Conservation (phyloP, 2,329 filamentous ascomycete species). For the Pseudocercospora pini-densiflorae region DNA sequence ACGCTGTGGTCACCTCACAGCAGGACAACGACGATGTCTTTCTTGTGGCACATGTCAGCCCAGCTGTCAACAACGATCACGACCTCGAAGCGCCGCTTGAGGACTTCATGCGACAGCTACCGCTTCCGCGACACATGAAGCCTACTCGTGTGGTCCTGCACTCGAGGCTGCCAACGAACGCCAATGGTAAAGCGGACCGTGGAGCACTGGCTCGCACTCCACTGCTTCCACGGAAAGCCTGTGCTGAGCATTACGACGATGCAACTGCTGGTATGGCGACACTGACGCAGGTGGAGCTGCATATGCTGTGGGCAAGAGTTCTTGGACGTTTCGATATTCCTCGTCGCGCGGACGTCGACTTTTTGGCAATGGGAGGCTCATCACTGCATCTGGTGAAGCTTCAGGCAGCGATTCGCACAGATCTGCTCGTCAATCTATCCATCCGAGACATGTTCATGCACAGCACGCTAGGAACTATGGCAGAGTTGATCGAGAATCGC, state of each 20-base stretch:
- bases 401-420: slow-evolving; percentile 40
- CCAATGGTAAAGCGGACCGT: slow-evolving; percentile 40
- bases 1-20: slow-evolving; percentile 33
- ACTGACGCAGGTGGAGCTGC: slow-evolving; percentile 24
- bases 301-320: slow-evolving; percentile 23
- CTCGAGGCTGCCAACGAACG: slow-evolving; percentile 35
- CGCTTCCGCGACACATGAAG: slow-evolving; percentile 45
- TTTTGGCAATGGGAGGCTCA: slow-evolving; percentile 50
- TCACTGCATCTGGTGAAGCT: slow-evolving; percentile 50
- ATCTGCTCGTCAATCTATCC: slow-evolving; percentile 39
- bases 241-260: background rate
- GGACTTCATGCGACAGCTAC: slow-evolving; percentile 32
- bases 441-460: slow-evolving; percentile 46
- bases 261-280: slow-evolving; percentile 5
- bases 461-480: slow-evolving; percentile 49
- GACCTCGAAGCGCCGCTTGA: slow-evolving; percentile 22
- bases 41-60: slow-evolving; percentile 45
- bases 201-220: slow-evolving; percentile 28
- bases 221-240: slow-evolving; percentile 22
- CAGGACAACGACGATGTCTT: slow-evolving; percentile 27
- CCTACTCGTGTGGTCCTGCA: slow-evolving; percentile 39
- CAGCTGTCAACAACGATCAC: slow-evolving; percentile 17
- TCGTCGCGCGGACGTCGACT: slow-evolving; percentile 39
- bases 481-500: slow-evolving; percentile 35
- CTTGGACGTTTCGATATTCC: slow-evolving; percentile 21